Evolutionary conservation across 2,329 filamentous ascomycete genomes (phyloP).

Genomic region (Ceratocystis destructans): DNA sequence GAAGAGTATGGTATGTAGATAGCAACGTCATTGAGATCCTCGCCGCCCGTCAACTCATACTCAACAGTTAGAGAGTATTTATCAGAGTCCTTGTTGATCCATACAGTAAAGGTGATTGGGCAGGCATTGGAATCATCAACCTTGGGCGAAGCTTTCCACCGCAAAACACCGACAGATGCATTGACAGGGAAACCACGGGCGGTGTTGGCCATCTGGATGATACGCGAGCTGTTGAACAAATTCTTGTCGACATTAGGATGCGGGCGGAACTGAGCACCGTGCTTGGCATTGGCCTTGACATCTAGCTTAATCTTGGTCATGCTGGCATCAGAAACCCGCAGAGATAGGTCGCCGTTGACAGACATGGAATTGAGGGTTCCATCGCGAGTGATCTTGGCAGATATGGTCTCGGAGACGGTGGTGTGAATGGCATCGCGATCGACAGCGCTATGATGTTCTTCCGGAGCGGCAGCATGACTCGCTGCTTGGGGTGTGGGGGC

Average conservation of each 20-base stretch:
- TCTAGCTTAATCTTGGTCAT: constrained; percentile 86
- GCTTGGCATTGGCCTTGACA: constrained; percentile 59
- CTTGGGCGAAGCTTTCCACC: constrained; percentile 80
- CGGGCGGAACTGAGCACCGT: constrained; percentile 82
- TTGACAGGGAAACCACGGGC: constrained; percentile 86
- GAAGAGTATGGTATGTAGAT: constrained; percentile 78
- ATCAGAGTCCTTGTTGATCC: constrained; percentile 80
- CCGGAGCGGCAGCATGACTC: constrained; percentile 33
- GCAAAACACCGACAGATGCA: constrained; percentile 80
- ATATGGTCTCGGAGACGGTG: constrained; percentile 78
- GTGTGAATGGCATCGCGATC: constrained; percentile 81
- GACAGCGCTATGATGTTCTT: constrained; percentile 47
- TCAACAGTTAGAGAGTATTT: constrained; percentile 87
- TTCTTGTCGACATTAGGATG: constrained; percentile 93
- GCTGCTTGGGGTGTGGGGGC: constrained; percentile 38
- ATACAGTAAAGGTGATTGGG: constrained; percentile 92
- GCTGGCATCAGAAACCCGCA: constrained; percentile 76
- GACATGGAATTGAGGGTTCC: constrained; percentile 75
- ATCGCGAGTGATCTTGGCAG: constrained; percentile 76
- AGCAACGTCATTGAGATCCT: constrained; percentile 67
- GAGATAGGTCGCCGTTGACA: constrained; percentile 81
- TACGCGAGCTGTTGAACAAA: constrained; percentile 67
- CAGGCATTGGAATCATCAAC: constrained; percentile 66
- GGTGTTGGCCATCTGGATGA: constrained; percentile 80
- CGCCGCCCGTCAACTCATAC: constrained; percentile 78